Evolutionary conservation across 176 grass and related monocot genomes (phyloP).

Genomic region (Cymbopogon citratus): DNA sequence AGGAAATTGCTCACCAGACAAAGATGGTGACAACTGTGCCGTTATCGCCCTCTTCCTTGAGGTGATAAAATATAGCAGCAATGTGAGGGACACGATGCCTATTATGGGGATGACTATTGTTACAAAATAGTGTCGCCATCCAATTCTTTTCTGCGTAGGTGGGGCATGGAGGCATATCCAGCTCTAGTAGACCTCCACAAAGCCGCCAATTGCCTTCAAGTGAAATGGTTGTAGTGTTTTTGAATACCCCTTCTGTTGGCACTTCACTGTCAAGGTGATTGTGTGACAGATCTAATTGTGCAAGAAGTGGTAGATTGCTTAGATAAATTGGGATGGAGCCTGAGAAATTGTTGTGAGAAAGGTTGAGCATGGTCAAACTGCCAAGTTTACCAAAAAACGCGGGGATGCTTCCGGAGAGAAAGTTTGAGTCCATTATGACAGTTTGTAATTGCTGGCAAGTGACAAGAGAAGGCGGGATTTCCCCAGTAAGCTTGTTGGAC

Average conservation of each 20-base stretch:
- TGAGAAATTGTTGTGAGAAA: slow-evolving; percentile 30
- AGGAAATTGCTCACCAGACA: neutral
- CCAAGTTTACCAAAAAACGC: neutral
- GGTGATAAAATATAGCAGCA: neutral
- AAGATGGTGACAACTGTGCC: neutral
- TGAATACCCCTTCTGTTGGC: slow-evolving; percentile 37
- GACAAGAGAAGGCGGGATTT: slow-evolving; percentile 31
- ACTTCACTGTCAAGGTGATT: slow-evolving; percentile 42
- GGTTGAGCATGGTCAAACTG: slow-evolving; percentile 4
- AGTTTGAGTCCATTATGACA: slow-evolving; percentile 3
- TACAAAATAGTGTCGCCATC: neutral
- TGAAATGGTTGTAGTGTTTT: slow-evolving; percentile 15
- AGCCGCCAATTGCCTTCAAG: slow-evolving; percentile 27
- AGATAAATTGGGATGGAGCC: slow-evolving; percentile 34
- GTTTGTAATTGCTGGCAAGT: slow-evolving; percentile 19
- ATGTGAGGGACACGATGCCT: neutral
- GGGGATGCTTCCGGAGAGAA: slow-evolving; percentile 36
- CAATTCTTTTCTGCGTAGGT: neutral
- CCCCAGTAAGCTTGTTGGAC: slow-evolving; percentile 36
- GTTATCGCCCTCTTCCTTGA: neutral
- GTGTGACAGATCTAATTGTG: slow-evolving; percentile 26
- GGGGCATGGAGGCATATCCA: slow-evolving; percentile 35
- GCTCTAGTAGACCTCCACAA: slow-evolving; percentile 40
- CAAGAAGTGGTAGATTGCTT: slow-evolving; percentile 14
- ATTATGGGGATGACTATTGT: neutral